These are phyloP conservation scores for Yamadazyma buinensis DNA, from an alignment of 1,139 yeast species.

Conservation along the genomic window DNA sequence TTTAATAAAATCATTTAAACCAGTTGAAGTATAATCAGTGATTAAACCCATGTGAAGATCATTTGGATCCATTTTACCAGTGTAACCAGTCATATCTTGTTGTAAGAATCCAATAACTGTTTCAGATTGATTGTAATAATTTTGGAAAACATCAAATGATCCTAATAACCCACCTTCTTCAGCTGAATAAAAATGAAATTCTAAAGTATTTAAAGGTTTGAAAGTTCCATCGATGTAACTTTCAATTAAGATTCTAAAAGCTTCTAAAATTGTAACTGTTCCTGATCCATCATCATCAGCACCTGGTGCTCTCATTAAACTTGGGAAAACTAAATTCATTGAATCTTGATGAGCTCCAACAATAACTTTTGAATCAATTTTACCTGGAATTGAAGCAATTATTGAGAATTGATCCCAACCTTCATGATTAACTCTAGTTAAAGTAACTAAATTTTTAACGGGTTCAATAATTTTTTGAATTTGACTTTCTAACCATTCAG, in stretches of 20 bases:
- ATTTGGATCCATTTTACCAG: slow-evolving; percentile 49
- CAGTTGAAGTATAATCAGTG: slow-evolving; percentile 64
- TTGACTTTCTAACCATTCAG: slow-evolving; percentile 62
- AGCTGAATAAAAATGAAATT: slow-evolving; percentile 92
- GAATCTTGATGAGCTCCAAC: slow-evolving; percentile 93
- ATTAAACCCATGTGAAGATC: slow-evolving; percentile 77
- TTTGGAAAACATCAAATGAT: slow-evolving; percentile 69
- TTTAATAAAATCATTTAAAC: slow-evolving; percentile 61
- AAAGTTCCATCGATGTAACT: slow-evolving; percentile 33
- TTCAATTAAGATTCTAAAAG: slow-evolving; percentile 57
- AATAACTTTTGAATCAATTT: slow-evolving; percentile 45
- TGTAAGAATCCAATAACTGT: slow-evolving; percentile 81
- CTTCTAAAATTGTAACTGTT: slow-evolving; percentile 72
- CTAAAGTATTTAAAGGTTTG: slow-evolving; percentile 68
- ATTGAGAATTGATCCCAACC: slow-evolving; percentile 47
- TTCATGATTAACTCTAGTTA: slow-evolving; percentile 29
- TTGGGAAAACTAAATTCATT: slow-evolving; percentile 70
- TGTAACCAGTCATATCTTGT: slow-evolving; percentile 94
- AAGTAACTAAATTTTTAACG: slow-evolving; percentile 25
- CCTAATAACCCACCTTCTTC: slow-evolving; percentile 94
- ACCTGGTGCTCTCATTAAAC: slow-evolving; percentile 76
- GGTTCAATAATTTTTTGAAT: slow-evolving; percentile 42
- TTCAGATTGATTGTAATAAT: slow-evolving; percentile 43
- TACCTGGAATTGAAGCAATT: slow-evolving; percentile 40
- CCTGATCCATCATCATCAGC: slow-evolving; percentile 97